These are phyloP conservation scores for Phytomonas serpens DNA, from an alignment of 208 protist species.

Conservation along the genomic window DNA sequence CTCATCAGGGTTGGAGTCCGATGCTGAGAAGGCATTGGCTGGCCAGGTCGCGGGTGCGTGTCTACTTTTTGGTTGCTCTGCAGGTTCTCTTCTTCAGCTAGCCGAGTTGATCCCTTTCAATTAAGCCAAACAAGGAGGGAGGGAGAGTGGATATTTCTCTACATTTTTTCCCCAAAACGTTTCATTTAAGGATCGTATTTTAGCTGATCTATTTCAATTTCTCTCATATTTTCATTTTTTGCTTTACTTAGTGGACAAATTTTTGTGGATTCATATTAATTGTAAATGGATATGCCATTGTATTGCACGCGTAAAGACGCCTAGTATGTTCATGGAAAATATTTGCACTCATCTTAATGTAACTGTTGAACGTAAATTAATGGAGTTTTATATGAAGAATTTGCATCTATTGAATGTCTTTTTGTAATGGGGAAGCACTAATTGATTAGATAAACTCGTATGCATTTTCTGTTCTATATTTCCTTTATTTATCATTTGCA, in stretches of 20 bases:
- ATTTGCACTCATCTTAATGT: too few species aligned
- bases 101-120: slow-evolving; percentile 34
- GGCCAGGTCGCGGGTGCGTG: slow-evolving; percentile 46
- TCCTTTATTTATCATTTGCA: background rate
- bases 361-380: background rate
- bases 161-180: slow-evolving; percentile 1
- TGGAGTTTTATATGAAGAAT: background rate
- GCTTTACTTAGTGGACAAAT: background rate
- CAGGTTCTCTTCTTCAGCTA: slow-evolving; percentile 58
- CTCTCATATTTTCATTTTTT: background rate
- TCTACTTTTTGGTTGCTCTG: slow-evolving; percentile 51
- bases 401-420: background rate
- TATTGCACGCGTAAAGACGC: background rate
- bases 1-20: slow-evolving; percentile 25
- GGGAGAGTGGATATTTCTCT: background rate
- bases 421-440: background rate
- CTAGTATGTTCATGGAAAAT: too few species aligned
- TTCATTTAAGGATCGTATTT: background rate
- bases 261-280: background rate
- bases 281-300: background rate
- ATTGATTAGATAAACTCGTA: background rate
- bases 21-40: slow-evolving; percentile 55
- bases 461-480: background rate
- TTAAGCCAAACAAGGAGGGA: slow-evolving; percentile 12
- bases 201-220: background rate